Conservation (phyloP, 1,284 basidiomycete species). For the Sparassis latifolia region DNA sequence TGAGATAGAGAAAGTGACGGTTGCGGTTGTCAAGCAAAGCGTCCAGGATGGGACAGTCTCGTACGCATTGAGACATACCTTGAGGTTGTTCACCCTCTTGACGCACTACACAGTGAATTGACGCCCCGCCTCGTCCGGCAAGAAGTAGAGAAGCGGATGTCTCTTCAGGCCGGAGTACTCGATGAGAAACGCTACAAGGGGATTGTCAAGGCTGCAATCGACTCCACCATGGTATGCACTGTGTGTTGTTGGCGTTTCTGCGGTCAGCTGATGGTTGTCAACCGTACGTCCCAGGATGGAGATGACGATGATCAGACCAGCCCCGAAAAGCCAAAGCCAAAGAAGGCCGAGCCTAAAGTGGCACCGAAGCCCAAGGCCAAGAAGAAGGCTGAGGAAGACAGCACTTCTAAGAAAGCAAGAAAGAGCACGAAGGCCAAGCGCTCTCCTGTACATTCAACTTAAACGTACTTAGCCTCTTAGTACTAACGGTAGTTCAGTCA, state of each 20-base stretch:
- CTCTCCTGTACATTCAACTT: conserved; percentile 15
- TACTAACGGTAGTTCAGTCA: conserved; percentile 10
- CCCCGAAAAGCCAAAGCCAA: not conserved
- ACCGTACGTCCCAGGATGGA: not conserved
- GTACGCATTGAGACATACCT: not conserved
- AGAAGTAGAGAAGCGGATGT: conserved; percentile 35
- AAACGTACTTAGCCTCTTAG: conserved; percentile 14
- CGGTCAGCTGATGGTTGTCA: not conserved
- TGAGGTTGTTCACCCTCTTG: not conserved
- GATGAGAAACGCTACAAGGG: conserved; percentile 36
- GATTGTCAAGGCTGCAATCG: conserved; percentile 35
- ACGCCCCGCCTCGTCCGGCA: conserved; percentile 43
- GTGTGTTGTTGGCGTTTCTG: not conserved
- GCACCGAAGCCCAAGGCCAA: not conserved
- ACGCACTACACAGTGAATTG: conserved; percentile 28
- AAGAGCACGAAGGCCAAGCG: conserved; percentile 13
- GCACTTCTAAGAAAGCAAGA: conserved; percentile 2
- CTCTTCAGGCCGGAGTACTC: conserved; percentile 34
- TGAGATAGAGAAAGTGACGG: not conserved
- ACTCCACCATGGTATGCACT: conserved; percentile 33
- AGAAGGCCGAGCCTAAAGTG: not conserved
- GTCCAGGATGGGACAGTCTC: not conserved
- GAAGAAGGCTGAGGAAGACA: not conserved
- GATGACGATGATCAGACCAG: not conserved
- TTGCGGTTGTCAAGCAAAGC: not conserved